These are phyloP conservation scores for Pichia exigua DNA, from an alignment of 805 yeast genomes.

Conservation along the genomic window DNA sequence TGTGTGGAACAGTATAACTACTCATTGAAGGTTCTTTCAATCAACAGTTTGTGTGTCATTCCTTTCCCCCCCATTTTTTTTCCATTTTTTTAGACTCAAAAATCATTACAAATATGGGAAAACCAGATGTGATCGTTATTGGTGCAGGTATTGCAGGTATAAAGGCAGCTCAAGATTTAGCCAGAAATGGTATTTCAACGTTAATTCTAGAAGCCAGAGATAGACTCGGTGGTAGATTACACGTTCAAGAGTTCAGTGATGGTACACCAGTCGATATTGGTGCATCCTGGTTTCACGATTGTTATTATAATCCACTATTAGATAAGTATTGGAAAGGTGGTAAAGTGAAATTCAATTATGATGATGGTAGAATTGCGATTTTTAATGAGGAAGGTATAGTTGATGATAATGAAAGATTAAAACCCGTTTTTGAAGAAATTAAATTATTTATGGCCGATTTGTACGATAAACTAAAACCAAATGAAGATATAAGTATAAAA, in stretches of 20 bases:
- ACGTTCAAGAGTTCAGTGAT: slow-evolving; percentile 30
- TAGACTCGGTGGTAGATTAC: slow-evolving; percentile 62
- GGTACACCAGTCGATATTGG: slow-evolving; percentile 57
- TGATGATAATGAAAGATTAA: slow-evolving; percentile 44
- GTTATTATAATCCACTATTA: slow-evolving; percentile 56
- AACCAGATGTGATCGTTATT: slow-evolving; percentile 33
- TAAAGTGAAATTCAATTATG: slow-evolving; percentile 26
- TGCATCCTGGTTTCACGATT: slow-evolving; percentile 89
- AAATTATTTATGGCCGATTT: slow-evolving; percentile 16
- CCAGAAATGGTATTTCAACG: slow-evolving; percentile 30
- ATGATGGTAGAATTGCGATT: slow-evolving; percentile 22
- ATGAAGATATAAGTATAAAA: slow-evolving; percentile 48
- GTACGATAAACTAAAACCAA: slow-evolving; percentile 19
- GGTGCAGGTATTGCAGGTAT: slow-evolving; percentile 52
- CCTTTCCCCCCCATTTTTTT: no score
- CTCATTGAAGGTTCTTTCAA: no score
- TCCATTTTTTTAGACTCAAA: not conserved
- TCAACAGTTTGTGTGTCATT: no score
- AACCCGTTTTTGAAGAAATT: slow-evolving; percentile 28
- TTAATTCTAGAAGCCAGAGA: slow-evolving; percentile 43
- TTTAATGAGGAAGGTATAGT: slow-evolving; percentile 19
- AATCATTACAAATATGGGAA: not conserved
- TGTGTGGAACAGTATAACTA: no score
- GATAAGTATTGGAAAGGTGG: slow-evolving; percentile 32
- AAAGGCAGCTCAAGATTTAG: slow-evolving; percentile 38